Conservation (phyloP, 1,284 basidiomycete genomes). For the Pseudozyma tsukubaensis region DNA sequence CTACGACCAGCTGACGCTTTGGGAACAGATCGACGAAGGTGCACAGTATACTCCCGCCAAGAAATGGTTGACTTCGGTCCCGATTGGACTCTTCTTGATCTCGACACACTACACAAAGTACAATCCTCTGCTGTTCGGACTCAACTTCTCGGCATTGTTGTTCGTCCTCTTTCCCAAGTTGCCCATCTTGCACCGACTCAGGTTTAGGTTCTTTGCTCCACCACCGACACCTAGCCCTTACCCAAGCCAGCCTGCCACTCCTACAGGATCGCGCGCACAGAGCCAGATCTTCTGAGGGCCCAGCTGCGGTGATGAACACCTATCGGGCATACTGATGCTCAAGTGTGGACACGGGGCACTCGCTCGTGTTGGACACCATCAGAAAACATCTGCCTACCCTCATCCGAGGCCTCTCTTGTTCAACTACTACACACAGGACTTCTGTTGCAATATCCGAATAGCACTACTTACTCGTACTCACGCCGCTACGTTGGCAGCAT, state of each 20-base stretch:
- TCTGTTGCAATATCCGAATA: too few species aligned
- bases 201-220: conserved; percentile 50
- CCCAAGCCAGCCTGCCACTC: conserved; percentile 55
- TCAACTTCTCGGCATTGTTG: conserved; percentile 88
- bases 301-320: too few species aligned
- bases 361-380: too few species aligned
- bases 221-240: conserved; percentile 49
- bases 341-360: too few species aligned
- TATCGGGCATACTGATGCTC: neutral
- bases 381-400: too few species aligned
- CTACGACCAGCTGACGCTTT: conserved; percentile 95
- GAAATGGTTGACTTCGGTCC: conserved; percentile 94
- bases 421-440: too few species aligned
- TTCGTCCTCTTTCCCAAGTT: conserved; percentile 93
- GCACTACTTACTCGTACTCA: too few species aligned
- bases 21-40: conserved; percentile 99
- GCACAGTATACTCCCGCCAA: conserved; percentile 98
- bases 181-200: conserved; percentile 74
- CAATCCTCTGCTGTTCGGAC: conserved; percentile 87
- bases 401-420: too few species aligned
- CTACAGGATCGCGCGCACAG: conserved; percentile 39
- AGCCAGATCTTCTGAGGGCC: conserved; percentile 19
- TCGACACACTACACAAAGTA: conserved; percentile 92
- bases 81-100: conserved; percentile 91
- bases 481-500: too few species aligned